Conservation (phyloP, 495 filamentous ascomycete species). For the Neurospora sp. region DNA sequence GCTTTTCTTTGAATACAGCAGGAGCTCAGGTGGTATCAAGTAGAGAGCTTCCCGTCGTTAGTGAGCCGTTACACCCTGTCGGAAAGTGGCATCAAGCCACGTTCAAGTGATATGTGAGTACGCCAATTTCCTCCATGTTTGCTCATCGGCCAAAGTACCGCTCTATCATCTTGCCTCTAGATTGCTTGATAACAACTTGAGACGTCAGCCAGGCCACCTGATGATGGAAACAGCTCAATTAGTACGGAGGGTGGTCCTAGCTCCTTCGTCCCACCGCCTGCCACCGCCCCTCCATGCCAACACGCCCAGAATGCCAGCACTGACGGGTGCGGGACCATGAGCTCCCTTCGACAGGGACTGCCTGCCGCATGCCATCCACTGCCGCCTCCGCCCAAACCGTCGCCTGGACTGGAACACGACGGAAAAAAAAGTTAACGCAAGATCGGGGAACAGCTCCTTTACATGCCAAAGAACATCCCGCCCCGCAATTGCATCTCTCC, state of each 20-base stretch:
- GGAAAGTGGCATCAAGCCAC: background rate
- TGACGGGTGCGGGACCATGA: background rate
- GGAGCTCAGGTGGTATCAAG: background rate
- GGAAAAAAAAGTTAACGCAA: constrained; percentile 28
- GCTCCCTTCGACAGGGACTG: background rate
- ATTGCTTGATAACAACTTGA: background rate
- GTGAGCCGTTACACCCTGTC: background rate
- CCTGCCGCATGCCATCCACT: constrained; percentile 4
- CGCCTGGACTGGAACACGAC: constrained; percentile 15
- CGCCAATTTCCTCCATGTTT: background rate
- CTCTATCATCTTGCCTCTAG: background rate
- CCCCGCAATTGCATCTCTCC: background rate
- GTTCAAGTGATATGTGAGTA: background rate
- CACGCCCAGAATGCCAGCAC: background rate
- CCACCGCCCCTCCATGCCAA: background rate
- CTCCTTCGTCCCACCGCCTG: constrained; percentile 6
- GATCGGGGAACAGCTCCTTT: constrained; percentile 14
- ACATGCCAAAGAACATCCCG: background rate
- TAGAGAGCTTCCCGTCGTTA: background rate
- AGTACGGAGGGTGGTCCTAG: constrained; percentile 11
- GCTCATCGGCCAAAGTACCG: background rate
- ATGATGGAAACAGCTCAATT: background rate
- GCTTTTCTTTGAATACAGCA: background rate
- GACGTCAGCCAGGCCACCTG: background rate
- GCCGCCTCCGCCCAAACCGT: constrained; percentile 18